Percentiles rank a stretch among this genome's conserved stretches.
phyloP scores from a whole-genome alignment of 2,329 filamentous ascomycete species.

The Parafenestella ontariensis region DNA sequence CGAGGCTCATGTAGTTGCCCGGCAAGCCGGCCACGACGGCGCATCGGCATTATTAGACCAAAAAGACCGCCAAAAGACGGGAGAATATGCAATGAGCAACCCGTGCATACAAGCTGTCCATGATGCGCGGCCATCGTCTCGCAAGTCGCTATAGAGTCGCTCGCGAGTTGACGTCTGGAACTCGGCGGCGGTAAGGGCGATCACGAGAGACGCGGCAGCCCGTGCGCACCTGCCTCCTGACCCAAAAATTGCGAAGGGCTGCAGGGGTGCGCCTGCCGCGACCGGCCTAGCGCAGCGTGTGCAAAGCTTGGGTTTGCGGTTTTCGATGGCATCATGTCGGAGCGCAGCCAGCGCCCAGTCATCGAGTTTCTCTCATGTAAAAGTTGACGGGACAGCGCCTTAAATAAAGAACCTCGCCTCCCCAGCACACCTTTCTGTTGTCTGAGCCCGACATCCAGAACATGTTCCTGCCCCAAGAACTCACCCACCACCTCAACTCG shows the following conservation, averaged over 20 bases:
- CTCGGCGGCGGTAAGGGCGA: slow-evolving; percentile 23
- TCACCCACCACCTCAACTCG: slow-evolving; percentile 40
- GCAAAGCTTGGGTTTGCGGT: slow-evolving; percentile 36
- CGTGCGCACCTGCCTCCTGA: slow-evolving; percentile 42
- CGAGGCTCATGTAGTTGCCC: slow-evolving; percentile 18
- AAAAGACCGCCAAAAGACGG: no score
- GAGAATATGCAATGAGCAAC: no score
- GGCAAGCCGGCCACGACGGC: slow-evolving; percentile 14
- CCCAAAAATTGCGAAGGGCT: slow-evolving; percentile 36
- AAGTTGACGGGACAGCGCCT: slow-evolving; percentile 18
- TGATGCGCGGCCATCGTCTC: no score
- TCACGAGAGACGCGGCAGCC: slow-evolving; percentile 39
- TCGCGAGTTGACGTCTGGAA: slow-evolving; percentile 17
- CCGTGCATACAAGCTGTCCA: no score
- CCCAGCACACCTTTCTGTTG: slow-evolving; percentile 10
- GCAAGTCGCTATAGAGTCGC: no score
- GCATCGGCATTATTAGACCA: slow-evolving; percentile 1
- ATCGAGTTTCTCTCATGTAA: slow-evolving; percentile 44
- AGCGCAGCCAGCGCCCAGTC: slow-evolving; percentile 32
- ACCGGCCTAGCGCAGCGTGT: slow-evolving; percentile 25
- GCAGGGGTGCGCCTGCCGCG: slow-evolving; percentile 27
- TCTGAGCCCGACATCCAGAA: slow-evolving; percentile 15
- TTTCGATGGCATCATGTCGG: slow-evolving; percentile 38
- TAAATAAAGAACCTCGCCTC: slow-evolving; percentile 31
- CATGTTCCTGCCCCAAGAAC: slow-evolving; percentile 44